phyloP scores from a whole-genome alignment of 2,329 filamentous ascomycete species.

The Thelonectria discophora region DNA sequence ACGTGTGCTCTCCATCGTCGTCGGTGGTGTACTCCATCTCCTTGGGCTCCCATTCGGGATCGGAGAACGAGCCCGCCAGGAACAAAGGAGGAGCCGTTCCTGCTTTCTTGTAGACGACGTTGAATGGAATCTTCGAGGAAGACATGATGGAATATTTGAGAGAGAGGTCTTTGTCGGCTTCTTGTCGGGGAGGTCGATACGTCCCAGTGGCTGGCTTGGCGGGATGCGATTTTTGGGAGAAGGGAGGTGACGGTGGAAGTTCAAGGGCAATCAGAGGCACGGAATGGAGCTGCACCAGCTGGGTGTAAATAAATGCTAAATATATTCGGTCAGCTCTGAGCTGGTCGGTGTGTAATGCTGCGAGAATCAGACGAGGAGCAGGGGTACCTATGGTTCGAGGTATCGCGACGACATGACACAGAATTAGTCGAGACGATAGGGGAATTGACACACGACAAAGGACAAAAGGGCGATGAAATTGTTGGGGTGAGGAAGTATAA shows the following conservation, averaged over 20 bases:
- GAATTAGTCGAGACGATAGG: background rate
- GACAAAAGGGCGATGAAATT: background rate
- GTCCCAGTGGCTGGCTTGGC: background rate
- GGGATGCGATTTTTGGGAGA: background rate
- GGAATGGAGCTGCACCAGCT: conserved; percentile 1
- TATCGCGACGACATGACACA: conserved; percentile 24
- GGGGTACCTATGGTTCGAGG: conserved; percentile 25
- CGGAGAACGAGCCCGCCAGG: conserved; percentile 73
- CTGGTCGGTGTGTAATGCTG: conserved; percentile 21
- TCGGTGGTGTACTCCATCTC: conserved; percentile 69
- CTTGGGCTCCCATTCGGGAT: conserved; percentile 71
- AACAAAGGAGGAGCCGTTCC: conserved; percentile 73
- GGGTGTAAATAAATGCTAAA: conserved; percentile 15
- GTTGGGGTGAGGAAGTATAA: conserved; percentile 1
- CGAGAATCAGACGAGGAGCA: conserved; percentile 38
- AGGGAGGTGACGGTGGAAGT: background rate
- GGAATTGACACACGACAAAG: background rate
- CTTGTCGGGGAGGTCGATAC: background rate
- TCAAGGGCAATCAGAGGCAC: background rate
- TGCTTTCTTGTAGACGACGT: conserved; percentile 68
- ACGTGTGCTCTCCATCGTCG: conserved; percentile 64
- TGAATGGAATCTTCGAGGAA: conserved; percentile 52
- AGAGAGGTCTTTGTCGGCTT: background rate
- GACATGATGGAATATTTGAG: conserved; percentile 29
- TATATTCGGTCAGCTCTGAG: conserved; percentile 22